These are phyloP conservation scores for Pseudevernia furfuracea DNA, from an alignment of 495 filamentous ascomycete genomes.

Conservation along the genomic window DNA sequence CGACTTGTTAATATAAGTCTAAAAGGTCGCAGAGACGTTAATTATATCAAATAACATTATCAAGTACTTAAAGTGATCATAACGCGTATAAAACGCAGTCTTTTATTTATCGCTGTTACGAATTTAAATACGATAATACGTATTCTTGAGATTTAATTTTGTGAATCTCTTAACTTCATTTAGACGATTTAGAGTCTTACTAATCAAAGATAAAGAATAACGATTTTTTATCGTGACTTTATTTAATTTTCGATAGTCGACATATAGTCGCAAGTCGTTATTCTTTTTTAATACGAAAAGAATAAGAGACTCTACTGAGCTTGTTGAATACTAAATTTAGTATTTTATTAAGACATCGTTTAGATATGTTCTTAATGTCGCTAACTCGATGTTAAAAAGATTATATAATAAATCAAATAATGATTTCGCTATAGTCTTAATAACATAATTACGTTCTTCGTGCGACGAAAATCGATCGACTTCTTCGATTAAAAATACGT, in stretches of 20 bases:
- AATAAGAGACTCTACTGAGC: neutral
- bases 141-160: constrained; percentile 24
- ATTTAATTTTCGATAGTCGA: constrained; percentile 23
- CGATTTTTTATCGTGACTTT: constrained; percentile 21
- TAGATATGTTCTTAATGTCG: neutral
- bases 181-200: constrained; percentile 12
- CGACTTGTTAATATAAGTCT: neutral
- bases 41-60: constrained; percentile 20
- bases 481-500: constrained; percentile 10
- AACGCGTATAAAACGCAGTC: constrained; percentile 14
- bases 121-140: constrained; percentile 23
- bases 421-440: neutral
- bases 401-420: neutral
- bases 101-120: constrained; percentile 24
- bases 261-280: constrained; percentile 15
- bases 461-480: neutral
- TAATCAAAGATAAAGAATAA: constrained; percentile 21
- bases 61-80: constrained; percentile 20
- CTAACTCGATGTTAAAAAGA: neutral
- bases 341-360: constrained; percentile 6
- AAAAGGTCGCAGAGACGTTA: neutral
- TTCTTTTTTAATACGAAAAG: constrained; percentile 18
- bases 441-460: constrained; percentile 8
- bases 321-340: constrained; percentile 13
- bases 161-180: constrained; percentile 19